These are phyloP conservation scores for Trichoderma sp. DNA, from an alignment of 2,329 filamentous ascomycete species.

Conservation along the genomic window DNA sequence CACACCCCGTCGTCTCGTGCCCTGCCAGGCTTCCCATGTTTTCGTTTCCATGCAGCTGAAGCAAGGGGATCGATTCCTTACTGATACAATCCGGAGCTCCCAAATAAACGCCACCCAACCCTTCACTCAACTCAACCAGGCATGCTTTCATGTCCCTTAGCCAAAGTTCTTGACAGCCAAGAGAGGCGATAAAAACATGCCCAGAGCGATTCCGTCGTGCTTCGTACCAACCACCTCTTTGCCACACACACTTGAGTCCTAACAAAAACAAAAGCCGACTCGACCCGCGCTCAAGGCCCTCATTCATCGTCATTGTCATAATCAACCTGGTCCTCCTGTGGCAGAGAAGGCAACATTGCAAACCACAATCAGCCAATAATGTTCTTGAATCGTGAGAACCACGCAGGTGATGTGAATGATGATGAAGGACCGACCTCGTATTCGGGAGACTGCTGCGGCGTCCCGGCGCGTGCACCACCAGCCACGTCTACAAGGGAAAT, in stretches of 20 bases:
- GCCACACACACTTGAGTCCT: background rate
- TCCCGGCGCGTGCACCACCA: constrained; percentile 2
- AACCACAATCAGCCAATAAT: constrained; percentile 30
- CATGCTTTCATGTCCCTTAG: background rate
- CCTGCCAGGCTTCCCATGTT: background rate
- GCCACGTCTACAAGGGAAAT: constrained; percentile 11
- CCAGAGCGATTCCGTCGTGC: background rate
- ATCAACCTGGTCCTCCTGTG: constrained; percentile 24
- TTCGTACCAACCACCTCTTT: background rate
- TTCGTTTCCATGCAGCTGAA: background rate
- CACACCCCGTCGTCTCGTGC: background rate
- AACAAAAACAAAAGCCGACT: background rate
- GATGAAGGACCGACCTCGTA: constrained; percentile 30
- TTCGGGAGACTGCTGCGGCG: constrained; percentile 18
- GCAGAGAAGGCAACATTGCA: constrained; percentile 1
- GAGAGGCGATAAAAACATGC: background rate
- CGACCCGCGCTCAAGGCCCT: background rate
- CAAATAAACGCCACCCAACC: background rate
- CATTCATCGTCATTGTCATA: constrained; percentile 22
- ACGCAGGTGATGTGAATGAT: constrained; percentile 20
- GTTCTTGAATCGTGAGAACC: constrained; percentile 24
- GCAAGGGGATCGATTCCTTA: background rate
- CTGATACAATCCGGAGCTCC: constrained; percentile 1
- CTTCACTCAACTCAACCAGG: background rate
- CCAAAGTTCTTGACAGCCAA: background rate